phyloP scores from a whole-genome alignment of 306 rosid species.

The Fagus crenata region DNA sequence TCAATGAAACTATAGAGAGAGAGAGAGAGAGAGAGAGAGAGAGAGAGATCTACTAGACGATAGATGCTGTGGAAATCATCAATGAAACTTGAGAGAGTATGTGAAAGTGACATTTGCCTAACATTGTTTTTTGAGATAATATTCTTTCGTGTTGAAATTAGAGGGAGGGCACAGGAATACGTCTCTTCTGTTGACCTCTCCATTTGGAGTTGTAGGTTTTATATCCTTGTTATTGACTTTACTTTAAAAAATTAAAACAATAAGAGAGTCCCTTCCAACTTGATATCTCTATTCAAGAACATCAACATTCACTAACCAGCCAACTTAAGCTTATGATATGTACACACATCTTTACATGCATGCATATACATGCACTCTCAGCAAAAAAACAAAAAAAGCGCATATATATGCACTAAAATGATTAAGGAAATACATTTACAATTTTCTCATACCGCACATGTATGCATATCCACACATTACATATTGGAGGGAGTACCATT shows the following conservation, averaged over 20 bases:
- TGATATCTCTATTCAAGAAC: constrained; percentile 13
- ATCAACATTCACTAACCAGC: background rate
- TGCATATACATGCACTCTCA: background rate
- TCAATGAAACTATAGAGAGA: constrained; percentile 13
- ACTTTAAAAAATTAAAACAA: constrained; percentile 21
- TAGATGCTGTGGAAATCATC: too few species aligned
- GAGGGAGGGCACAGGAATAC: constrained; percentile 38
- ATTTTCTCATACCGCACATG: too few species aligned
- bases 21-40: constrained; percentile 3
- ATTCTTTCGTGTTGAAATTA: constrained; percentile 36
- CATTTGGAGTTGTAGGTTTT: constrained; percentile 43
- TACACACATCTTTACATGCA: background rate
- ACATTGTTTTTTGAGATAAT: constrained; percentile 24
- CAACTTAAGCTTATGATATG: background rate
- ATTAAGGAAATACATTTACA: too few species aligned
- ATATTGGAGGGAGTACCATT: too few species aligned
- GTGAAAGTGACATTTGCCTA: constrained; percentile 61
- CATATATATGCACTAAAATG: too few species aligned
- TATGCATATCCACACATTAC: too few species aligned
- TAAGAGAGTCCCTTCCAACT: constrained; percentile 22
- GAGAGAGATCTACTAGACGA: too few species aligned
- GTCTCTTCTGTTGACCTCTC: constrained; percentile 45
- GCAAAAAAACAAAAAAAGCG: too few species aligned
- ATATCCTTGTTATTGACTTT: constrained; percentile 29
- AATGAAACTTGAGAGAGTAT: too few species aligned